Evolutionary conservation across 208 protist species (phyloP), one percentile per base, ranked within the genome.

Genomic region (Leishmania amazonensis): DNA sequence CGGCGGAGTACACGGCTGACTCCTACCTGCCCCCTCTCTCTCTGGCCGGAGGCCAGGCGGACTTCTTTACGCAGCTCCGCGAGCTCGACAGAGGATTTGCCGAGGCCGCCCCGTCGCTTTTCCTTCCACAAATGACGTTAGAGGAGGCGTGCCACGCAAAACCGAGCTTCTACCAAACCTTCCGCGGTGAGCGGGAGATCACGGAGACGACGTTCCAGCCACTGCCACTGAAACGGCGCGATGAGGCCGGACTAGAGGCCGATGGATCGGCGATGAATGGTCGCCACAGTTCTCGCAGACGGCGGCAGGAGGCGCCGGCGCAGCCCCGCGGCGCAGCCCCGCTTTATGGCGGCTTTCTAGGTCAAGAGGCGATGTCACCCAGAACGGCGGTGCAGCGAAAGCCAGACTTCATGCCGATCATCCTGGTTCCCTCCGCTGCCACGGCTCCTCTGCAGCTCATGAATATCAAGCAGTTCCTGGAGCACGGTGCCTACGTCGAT

Each of bases 371-470:
- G 81, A 67, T 90, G 85, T 77, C 90, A 68, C 84, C 85, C 85
- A 70, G 82, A 87, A 74, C 90, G 47, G 79, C 83, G 2, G 88
- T 88, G 62, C 86, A 89, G 40, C 84, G 87, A 31, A 83, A 90
- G 79, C 84, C 90, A 0, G 91, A 97, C 85, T 97, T 97, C 79
- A 92, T 91, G 85, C 95, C 93, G 31, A 93, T 96, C 72, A 94
- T 97, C 67, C 81, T 97, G 58, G 87, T 97, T 28, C 88, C 93
- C 0, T 86, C 91, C 40, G 85, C 90, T 65, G 84, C 93, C 78
- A 93, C 93, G 31, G 88, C 95, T 8, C 83, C 93, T 49, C 79
- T 97, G 80, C 93, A 96, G 90, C 86, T 97, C 21, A 82, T 96
- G 58, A 97, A 97, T 81, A 93, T 97, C 54, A 87, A 88, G 45